These are phyloP conservation scores for Aegilops umbellulata DNA, from an alignment of 176 grass and related monocot species.

Conservation along the genomic window DNA sequence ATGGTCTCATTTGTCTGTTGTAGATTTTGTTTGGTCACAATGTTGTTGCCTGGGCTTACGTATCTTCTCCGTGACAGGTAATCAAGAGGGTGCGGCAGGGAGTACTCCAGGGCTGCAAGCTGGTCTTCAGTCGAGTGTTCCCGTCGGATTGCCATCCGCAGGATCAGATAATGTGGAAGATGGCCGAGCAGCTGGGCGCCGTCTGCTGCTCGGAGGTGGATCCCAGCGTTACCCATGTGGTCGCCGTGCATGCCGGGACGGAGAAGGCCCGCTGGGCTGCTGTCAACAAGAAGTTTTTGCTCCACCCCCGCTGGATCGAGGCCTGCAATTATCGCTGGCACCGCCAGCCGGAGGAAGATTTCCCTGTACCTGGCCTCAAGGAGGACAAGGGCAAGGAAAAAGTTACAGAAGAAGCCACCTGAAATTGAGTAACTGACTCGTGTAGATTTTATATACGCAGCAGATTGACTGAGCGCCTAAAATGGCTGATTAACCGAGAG, in stretches of 20 bases:
- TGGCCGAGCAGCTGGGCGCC: constrained; percentile 78
- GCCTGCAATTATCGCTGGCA: constrained; percentile 64
- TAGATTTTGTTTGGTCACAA: background rate
- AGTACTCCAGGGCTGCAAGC: constrained; percentile 68
- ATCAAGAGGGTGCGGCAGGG: constrained; percentile 56
- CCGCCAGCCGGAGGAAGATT: constrained; percentile 54
- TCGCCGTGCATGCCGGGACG: constrained; percentile 49
- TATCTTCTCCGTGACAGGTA: constrained; percentile 38
- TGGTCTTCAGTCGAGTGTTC: constrained; percentile 81
- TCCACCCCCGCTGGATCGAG: constrained; percentile 71
- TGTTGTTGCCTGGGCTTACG: background rate
- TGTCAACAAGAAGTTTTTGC: constrained; percentile 65
- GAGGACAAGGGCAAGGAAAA: constrained; percentile 23
- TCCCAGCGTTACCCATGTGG: constrained; percentile 58
- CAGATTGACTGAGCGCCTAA: background rate
- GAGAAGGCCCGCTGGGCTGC: constrained; percentile 62
- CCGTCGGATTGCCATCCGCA: constrained; percentile 25
- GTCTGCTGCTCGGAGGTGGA: constrained; percentile 62
- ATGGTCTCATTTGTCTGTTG: background rate
- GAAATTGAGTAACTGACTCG: background rate
- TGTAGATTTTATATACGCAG: background rate
- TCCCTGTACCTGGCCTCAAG: constrained; percentile 23
- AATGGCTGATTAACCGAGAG: background rate
- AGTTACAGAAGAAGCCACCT: background rate
- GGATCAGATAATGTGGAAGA: constrained; percentile 72